Percentiles rank a stretch among this genome's conserved stretches.
phyloP scores from a whole-genome alignment of 2,329 filamentous ascomycete genomes.

The Penicillium janthinellum region DNA sequence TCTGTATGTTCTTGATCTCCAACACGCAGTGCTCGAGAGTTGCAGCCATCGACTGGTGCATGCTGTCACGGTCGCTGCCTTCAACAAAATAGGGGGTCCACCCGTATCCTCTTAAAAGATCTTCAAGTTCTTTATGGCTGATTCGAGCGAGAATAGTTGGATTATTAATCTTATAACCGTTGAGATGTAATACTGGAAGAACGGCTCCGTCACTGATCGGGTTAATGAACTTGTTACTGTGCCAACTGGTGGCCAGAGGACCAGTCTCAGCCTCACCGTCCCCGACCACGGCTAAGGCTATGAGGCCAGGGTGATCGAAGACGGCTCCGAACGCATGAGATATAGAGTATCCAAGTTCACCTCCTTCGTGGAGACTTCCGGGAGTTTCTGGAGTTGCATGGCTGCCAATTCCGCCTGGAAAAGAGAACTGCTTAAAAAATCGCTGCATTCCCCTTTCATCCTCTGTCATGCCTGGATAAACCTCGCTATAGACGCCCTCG shows the following conservation, averaged over 20 bases:
- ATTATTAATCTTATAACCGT: conserved; percentile 86
- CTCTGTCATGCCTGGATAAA: conserved; percentile 73
- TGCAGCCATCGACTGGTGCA: conserved; percentile 81
- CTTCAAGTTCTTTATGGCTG: conserved; percentile 68
- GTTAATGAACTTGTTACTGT: conserved; percentile 80
- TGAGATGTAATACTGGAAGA: conserved; percentile 74
- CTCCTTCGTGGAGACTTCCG: conserved; percentile 75
- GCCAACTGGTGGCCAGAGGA: conserved; percentile 76
- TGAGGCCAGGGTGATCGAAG: conserved; percentile 73
- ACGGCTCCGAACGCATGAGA: conserved; percentile 78
- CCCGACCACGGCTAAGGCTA: conserved; percentile 75
- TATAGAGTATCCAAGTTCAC: conserved; percentile 78
- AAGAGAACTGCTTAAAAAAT: conserved; percentile 83
- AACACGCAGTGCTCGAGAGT: conserved; percentile 72
- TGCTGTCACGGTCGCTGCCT: conserved; percentile 69
- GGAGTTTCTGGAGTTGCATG: conserved; percentile 80
- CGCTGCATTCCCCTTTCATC: conserved; percentile 68
- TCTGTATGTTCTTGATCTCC: conserved; percentile 70
- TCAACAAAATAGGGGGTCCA: conserved; percentile 82
- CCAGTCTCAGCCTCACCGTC: conserved; percentile 83
- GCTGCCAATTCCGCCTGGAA: conserved; percentile 75
- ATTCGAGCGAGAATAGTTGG: conserved; percentile 74
- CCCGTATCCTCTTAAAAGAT: conserved; percentile 67
- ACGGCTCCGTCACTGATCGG: conserved; percentile 77
- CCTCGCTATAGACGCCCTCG: conserved; percentile 75